These are phyloP conservation scores for Primulina tabacum DNA, from an alignment of 257 asterid genomes.

Conservation along the genomic window DNA sequence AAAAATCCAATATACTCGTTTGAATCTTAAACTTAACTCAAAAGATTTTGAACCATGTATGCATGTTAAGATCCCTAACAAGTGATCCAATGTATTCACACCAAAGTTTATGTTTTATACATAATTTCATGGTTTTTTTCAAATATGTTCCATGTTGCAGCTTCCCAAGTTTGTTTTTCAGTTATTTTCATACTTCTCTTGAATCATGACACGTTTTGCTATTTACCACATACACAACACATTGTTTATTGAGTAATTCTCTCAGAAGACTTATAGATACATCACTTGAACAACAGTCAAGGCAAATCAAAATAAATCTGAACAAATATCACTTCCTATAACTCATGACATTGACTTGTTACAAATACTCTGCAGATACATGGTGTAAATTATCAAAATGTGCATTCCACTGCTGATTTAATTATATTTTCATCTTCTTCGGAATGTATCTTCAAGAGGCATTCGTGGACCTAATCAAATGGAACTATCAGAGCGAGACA, in stretches of 20 bases:
- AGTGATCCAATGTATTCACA: not conserved
- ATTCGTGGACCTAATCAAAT: constrained; percentile 32
- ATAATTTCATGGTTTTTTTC: not conserved
- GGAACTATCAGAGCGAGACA: constrained; percentile 9
- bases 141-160: not conserved
- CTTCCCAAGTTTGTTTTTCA: not conserved
- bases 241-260: constrained; percentile 25
- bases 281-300: constrained; percentile 18
- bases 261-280: constrained; percentile 23
- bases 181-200: constrained; percentile 4
- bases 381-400: constrained; percentile 16
- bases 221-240: constrained; percentile 17
- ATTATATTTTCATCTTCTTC: not conserved
- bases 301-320: constrained; percentile 19
- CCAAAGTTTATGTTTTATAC: not conserved
- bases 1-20: not conserved
- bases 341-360: constrained; percentile 10
- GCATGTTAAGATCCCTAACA: not conserved
- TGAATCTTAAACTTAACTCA: not conserved
- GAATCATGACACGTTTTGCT: constrained; percentile 5
- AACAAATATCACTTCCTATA: constrained; percentile 8
- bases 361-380: constrained; percentile 24
- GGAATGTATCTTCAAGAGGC: constrained; percentile 34
- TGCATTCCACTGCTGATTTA: constrained; percentile 15
- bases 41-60: not conserved